Conservation (phyloP, 139 green algal genomes). For the Chlorella sp. region DNA sequence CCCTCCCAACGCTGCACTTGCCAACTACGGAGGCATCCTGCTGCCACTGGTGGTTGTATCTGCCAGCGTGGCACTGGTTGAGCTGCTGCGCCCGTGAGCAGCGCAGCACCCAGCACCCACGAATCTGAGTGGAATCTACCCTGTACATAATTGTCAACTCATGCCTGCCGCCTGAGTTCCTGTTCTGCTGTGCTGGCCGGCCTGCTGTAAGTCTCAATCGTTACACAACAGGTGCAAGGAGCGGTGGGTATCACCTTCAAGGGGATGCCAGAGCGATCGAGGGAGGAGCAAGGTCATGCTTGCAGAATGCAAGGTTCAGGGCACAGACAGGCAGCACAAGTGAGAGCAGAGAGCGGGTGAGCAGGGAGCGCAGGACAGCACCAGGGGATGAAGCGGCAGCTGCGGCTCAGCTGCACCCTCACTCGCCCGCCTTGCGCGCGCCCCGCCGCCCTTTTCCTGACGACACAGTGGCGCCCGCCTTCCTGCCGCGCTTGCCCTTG, state of each 20-base stretch:
- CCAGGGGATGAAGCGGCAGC: background rate
- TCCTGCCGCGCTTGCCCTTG: slow-evolving; percentile 13
- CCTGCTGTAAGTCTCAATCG: background rate
- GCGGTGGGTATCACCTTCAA: no score
- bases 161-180: background rate
- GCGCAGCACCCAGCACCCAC: background rate
- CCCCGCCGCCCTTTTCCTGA: slow-evolving; percentile 2
- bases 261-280: background rate
- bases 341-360: background rate
- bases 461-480: background rate
- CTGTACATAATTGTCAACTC: background rate
- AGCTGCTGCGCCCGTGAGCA: background rate
- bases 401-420: background rate
- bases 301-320: background rate
- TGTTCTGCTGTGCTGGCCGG: background rate
- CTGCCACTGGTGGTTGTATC: background rate
- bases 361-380: background rate
- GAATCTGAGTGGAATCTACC: no score
- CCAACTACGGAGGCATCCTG: background rate
- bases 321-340: background rate
- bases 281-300: background rate
- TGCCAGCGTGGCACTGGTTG: background rate
- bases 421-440: background rate
- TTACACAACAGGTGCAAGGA: background rate
- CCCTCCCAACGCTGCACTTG: background rate